These are phyloP conservation scores for Ramaria sp. DNA, from an alignment of 768 basidiomycete genomes.

Conservation along the genomic window DNA sequence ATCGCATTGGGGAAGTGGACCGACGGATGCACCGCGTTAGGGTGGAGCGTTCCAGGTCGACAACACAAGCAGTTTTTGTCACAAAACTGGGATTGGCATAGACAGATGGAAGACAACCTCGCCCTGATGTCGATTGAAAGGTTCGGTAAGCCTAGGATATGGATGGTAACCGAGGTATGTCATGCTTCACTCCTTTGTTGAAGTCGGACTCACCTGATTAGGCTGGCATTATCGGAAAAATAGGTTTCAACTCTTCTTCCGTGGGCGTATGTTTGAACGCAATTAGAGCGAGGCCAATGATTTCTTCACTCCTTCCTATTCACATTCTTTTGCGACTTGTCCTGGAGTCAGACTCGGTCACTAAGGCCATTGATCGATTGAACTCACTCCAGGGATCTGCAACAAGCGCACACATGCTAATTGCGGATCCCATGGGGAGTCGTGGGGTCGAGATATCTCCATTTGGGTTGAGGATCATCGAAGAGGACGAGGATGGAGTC, in stretches of 20 bases:
- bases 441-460: slow-evolving; percentile 24
- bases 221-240: slow-evolving; percentile 29
- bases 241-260: slow-evolving; percentile 26
- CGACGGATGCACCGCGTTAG: slow-evolving; percentile 26
- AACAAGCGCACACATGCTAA: slow-evolving; percentile 26
- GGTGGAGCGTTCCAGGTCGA: slow-evolving; percentile 17
- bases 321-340: slow-evolving; percentile 23
- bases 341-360: slow-evolving; percentile 20
- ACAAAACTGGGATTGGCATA: slow-evolving; percentile 31
- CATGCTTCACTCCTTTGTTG: not conserved
- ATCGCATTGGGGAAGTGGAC: slow-evolving; percentile 27
- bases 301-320: slow-evolving; percentile 21
- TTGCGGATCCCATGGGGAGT: slow-evolving; percentile 20
- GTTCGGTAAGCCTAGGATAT: slow-evolving; percentile 22
- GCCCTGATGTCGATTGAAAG: slow-evolving; percentile 21
- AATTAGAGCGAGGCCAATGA: slow-evolving; percentile 24
- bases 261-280: slow-evolving; percentile 28
- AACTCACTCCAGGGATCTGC: slow-evolving; percentile 22
- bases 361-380: slow-evolving; percentile 18
- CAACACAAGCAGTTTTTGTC: slow-evolving; percentile 16
- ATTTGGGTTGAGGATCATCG: slow-evolving; percentile 17
- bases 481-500: slow-evolving; percentile 18
- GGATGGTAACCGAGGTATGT: slow-evolving; percentile 27
- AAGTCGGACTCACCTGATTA: slow-evolving; percentile 1
- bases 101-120: slow-evolving; percentile 22